A percentile compares a stretch with the other conserved stretches of the same genome.
phyloP scores from a whole-genome alignment of 345 rosid genomes.

The Brassica cretica region DNA sequence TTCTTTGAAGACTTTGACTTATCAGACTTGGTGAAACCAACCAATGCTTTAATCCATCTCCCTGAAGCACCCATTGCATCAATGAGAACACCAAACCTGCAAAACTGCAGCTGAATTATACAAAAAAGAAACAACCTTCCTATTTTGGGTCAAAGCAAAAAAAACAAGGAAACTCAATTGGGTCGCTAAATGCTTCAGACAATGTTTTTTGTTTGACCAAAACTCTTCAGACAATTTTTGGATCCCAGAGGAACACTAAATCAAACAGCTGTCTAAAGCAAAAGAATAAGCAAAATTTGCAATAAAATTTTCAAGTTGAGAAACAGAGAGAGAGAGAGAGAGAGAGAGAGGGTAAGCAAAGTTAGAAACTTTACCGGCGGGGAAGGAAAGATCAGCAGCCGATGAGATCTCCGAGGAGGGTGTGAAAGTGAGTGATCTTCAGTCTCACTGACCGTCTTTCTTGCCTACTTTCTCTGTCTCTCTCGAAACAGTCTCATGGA shows the following conservation, averaged over 20 bases:
- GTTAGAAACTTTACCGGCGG: slow-evolving; percentile 14
- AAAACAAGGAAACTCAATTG: slow-evolving; percentile 19
- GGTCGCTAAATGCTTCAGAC: not conserved
- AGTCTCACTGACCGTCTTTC: too few species aligned
- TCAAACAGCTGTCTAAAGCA: not conserved
- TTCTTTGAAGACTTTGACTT: slow-evolving; percentile 58
- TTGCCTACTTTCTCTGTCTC: not conserved
- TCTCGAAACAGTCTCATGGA: too few species aligned
- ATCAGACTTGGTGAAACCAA: slow-evolving; percentile 59
- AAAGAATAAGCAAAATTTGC: not conserved
- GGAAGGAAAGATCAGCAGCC: not conserved
- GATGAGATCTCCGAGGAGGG: slow-evolving; percentile 5
- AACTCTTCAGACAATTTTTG: not conserved
- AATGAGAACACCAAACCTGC: slow-evolving; percentile 32
- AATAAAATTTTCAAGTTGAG: not conserved
- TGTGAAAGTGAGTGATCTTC: slow-evolving; percentile 7
- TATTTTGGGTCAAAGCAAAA: not conserved
- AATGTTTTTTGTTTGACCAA: not conserved
- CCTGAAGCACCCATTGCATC: slow-evolving; percentile 79
- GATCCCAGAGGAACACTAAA: not conserved
- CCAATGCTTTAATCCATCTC: slow-evolving; percentile 90
- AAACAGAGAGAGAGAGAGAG: too few species aligned
- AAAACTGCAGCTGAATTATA: slow-evolving; percentile 1
- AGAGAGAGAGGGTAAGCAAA: not conserved
- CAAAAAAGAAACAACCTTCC: not conserved